phyloP scores from a whole-genome alignment of 768 basidiomycete genomes.

The Gymnopilus dilepis region DNA sequence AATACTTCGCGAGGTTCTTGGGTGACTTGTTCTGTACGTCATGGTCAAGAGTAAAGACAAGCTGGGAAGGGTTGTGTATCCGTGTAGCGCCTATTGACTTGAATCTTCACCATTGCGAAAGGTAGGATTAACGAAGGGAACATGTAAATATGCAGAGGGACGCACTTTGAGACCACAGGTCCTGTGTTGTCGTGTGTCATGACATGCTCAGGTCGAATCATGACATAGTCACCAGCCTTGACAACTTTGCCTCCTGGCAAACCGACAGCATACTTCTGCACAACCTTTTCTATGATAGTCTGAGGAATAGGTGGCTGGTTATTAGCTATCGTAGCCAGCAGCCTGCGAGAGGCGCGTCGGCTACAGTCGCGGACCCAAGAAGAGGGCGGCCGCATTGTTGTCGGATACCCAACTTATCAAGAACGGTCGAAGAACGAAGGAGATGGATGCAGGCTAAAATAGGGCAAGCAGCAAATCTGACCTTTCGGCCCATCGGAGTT shows the following conservation, averaged over 20 bases:
- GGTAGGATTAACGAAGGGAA: conserved; percentile 5
- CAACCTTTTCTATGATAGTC: conserved; percentile 96
- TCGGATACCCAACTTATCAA: not conserved
- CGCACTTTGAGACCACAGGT: conserved; percentile 95
- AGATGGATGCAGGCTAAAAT: not conserved
- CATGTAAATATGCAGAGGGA: conserved; percentile 20
- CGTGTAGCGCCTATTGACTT: conserved; percentile 90
- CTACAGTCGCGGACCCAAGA: conserved; percentile 27
- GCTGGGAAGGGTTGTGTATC: conserved; percentile 80
- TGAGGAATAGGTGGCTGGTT: conserved; percentile 56
- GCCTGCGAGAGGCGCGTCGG: conserved; percentile 22
- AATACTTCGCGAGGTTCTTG: conserved; percentile 93
- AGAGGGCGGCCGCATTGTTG: conserved; percentile 30
- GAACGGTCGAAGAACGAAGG: too few species aligned
- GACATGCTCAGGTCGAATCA: conserved; percentile 98
- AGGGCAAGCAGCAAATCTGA: not conserved
- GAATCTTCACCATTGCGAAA: conserved; percentile 64
- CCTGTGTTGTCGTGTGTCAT: conserved; percentile 99
- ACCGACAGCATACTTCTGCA: conserved; percentile 96
- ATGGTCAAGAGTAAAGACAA: conserved; percentile 97
- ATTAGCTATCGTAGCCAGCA: conserved; percentile 32
- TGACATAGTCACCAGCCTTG: conserved; percentile 97
- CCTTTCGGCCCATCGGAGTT: not conserved
- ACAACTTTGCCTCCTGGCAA: conserved; percentile 79
- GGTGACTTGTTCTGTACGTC: conserved; percentile 95